Evolutionary conservation across 495 filamentous ascomycete species (phyloP).

Genomic region (Glarea lozoyensis): DNA sequence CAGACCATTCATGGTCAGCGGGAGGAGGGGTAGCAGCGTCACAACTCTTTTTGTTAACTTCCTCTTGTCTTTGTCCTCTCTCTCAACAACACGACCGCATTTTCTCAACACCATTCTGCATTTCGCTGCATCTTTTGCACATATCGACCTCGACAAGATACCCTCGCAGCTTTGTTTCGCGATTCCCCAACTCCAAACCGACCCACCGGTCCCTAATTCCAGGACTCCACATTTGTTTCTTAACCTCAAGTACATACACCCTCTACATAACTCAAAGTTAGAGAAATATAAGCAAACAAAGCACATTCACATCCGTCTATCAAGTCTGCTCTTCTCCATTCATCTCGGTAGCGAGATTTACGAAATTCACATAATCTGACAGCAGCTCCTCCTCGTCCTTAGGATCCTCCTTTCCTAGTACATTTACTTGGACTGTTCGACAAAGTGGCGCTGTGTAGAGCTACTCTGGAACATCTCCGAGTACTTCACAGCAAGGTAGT

Average conservation of each 20-base stretch:
- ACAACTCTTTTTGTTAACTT: too few species aligned
- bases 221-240: conserved; percentile 8
- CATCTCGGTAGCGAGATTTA: conserved; percentile 20
- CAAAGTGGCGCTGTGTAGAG: conserved; percentile 16
- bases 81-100: too few species aligned
- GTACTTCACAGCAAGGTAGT: conserved; percentile 22
- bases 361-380: conserved; percentile 16
- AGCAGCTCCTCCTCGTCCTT: conserved; percentile 17
- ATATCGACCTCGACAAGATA: too few species aligned
- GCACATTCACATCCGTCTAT: conserved; percentile 21
- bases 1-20: too few species aligned
- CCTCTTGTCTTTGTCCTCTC: too few species aligned
- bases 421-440: conserved; percentile 7
- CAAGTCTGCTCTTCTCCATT: conserved; percentile 24
- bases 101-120: too few species aligned
- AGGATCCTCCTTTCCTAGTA: conserved; percentile 16
- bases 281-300: conserved; percentile 28
- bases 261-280: conserved; percentile 40
- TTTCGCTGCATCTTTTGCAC: too few species aligned
- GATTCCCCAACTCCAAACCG: too few species aligned
- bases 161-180: too few species aligned
- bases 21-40: too few species aligned
- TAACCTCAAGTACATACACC: conserved; percentile 39
- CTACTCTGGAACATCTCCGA: conserved; percentile 15
- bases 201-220: too few species aligned